Evolutionary conservation across 2,329 filamentous ascomycete species (phyloP).

Genomic region (Cladosporium oxysporum): DNA sequence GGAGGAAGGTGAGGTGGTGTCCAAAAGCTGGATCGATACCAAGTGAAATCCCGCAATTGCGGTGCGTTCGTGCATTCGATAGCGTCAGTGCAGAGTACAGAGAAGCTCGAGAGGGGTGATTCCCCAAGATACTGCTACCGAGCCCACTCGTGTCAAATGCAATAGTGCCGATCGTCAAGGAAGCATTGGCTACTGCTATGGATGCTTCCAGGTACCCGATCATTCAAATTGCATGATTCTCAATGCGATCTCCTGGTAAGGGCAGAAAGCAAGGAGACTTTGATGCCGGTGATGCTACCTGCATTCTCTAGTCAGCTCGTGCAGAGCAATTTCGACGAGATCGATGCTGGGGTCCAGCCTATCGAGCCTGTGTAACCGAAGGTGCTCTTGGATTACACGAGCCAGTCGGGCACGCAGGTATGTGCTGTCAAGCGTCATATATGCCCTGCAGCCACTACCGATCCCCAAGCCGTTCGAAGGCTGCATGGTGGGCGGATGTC

Average conservation of each 20-base stretch:
- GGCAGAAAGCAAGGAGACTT: conserved; percentile 18
- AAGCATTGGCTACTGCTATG: conserved; percentile 19
- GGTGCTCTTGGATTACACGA: conserved; percentile 21
- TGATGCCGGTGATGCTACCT: neutral
- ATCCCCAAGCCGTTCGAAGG: conserved; percentile 16
- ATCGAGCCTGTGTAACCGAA: conserved; percentile 30
- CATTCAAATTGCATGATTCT: neutral
- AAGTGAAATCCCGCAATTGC: conserved; percentile 18
- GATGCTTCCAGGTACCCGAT: conserved; percentile 10
- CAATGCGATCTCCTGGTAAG: neutral
- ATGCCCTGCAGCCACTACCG: conserved; percentile 29
- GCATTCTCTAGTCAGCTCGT: conserved; percentile 25
- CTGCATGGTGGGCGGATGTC: conserved; percentile 21
- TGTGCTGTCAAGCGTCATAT: conserved; percentile 32
- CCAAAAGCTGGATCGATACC: conserved; percentile 25
- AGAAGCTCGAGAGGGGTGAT: conserved; percentile 23
- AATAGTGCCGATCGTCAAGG: conserved; percentile 24
- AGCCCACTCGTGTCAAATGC: conserved; percentile 29
- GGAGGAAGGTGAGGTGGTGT: conserved; percentile 22
- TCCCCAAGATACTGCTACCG: conserved; percentile 30
- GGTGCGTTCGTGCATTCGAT: conserved; percentile 24
- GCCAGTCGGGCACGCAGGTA: conserved; percentile 24
- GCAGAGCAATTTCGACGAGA: conserved; percentile 23
- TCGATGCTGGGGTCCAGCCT: conserved; percentile 20
- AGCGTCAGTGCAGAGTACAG: conserved; percentile 27